These are phyloP conservation scores for Notholithocarpus densiflorus DNA, from an alignment of 306 rosid species.

Conservation along the genomic window DNA sequence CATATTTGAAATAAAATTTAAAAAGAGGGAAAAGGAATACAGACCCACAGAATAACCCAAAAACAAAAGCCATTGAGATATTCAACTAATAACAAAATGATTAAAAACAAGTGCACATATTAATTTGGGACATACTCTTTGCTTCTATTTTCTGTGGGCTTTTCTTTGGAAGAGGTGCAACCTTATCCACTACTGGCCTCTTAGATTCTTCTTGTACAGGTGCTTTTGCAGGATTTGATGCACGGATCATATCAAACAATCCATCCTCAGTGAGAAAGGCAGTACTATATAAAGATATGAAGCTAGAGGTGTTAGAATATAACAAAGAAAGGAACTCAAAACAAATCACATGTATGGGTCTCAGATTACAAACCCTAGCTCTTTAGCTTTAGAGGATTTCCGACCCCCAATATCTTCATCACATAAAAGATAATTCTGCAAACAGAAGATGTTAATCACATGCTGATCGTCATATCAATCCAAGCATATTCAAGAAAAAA, in stretches of 20 bases:
- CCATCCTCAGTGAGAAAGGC: constrained; percentile 88
- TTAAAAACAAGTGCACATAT: background rate
- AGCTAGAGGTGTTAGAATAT: background rate
- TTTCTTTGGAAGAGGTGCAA: constrained; percentile 42
- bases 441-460: constrained; percentile 28
- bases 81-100: background rate
- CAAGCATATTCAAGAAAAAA: constrained; percentile 16
- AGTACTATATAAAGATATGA: constrained; percentile 47
- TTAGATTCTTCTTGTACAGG: constrained; percentile 40
- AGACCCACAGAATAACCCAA: background rate
- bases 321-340: constrained; percentile 13
- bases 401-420: constrained; percentile 97
- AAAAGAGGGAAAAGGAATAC: background rate
- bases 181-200: constrained; percentile 36
- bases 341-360: constrained; percentile 12
- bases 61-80: background rate
- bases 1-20: background rate
- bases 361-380: constrained; percentile 72
- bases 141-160: constrained; percentile 46
- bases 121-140: constrained; percentile 51
- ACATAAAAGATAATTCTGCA: constrained; percentile 88
- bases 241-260: constrained; percentile 69
- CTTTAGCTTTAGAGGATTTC: constrained; percentile 86
- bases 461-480: constrained; percentile 12
- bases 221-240: constrained; percentile 54